These are phyloP conservation scores for Micromonas commoda DNA, from an alignment of 139 green algal genomes.

Conservation along the genomic window DNA sequence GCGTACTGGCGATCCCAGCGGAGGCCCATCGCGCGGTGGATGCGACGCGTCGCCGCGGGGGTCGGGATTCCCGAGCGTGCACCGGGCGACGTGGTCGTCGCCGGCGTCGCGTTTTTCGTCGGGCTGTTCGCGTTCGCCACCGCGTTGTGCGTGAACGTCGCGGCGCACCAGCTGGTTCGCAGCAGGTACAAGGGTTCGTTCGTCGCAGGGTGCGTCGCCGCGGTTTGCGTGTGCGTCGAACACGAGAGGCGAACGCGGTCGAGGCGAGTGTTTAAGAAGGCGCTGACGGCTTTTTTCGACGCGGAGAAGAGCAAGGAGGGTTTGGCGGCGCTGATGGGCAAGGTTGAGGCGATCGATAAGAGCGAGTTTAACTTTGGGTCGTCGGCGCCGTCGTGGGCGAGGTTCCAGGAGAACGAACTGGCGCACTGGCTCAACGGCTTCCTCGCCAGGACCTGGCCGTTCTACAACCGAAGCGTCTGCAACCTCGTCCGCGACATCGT, in stretches of 20 bases:
- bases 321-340: neutral
- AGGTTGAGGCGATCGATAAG: neutral
- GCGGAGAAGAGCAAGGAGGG: neutral
- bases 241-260: neutral
- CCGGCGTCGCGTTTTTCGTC: neutral
- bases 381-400: neutral
- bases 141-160: too few relatives aligned
- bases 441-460: neutral
- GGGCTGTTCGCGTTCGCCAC: neutral
- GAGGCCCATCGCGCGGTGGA: neutral
- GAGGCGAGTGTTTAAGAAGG: neutral
- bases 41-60: neutral
- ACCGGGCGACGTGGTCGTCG: neutral
- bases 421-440: neutral
- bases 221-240: neutral
- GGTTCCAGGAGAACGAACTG: neutral
- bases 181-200: too few relatives aligned
- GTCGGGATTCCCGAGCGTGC: neutral
- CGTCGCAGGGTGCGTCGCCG: too few relatives aligned
- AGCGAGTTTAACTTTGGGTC: neutral
- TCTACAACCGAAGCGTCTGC: neutral
- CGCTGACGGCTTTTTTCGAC: neutral
- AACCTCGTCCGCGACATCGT: neutral
- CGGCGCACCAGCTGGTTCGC: too few relatives aligned
- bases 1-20: too few relatives aligned